Conservation (phyloP, 352 stramenopile species). For the Phytophthora sojae region DNA sequence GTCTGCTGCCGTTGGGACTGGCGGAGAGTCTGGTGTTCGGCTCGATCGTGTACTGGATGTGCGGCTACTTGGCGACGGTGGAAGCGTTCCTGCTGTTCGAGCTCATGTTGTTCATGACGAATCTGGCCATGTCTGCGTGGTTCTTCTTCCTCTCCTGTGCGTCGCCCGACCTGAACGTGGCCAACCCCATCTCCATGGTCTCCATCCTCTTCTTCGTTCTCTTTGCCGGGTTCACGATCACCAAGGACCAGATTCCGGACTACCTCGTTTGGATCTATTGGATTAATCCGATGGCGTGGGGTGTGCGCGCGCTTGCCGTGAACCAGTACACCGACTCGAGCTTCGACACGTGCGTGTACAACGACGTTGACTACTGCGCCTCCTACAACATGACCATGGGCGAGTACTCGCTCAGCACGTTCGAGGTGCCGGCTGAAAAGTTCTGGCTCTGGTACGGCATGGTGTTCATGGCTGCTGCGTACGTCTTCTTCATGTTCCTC, state of each 20-base stretch:
- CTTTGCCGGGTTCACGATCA: slow-evolving; percentile 15
- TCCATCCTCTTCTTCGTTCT: slow-evolving; percentile 20
- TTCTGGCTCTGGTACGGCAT: slow-evolving; percentile 22
- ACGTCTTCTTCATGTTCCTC: slow-evolving; percentile 16
- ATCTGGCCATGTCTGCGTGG: slow-evolving; percentile 34
- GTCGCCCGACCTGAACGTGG: slow-evolving; percentile 25
- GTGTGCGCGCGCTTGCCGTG: slow-evolving; percentile 16
- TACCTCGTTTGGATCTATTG: slow-evolving; percentile 23
- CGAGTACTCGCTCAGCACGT: slow-evolving; percentile 8
- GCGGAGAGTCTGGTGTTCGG: slow-evolving; percentile 72
- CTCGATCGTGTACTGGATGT: slow-evolving; percentile 58
- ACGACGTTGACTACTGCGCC: slow-evolving; percentile 7
- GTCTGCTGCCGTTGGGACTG: slow-evolving; percentile 42
- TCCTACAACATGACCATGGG: slow-evolving; percentile 4
- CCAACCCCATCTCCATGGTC: slow-evolving; percentile 21
- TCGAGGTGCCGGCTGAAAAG: slow-evolving; percentile 21
- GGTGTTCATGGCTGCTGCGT: slow-evolving; percentile 9
- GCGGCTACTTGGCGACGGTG: slow-evolving; percentile 44
- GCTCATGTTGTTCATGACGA: slow-evolving; percentile 54
- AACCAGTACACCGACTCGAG: slow-evolving; percentile 19
- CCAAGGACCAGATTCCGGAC: slow-evolving; percentile 16
- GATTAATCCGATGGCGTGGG: slow-evolving; percentile 15
- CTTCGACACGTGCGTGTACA: slow-evolving; percentile 13
- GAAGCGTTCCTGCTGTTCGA: slow-evolving; percentile 34
- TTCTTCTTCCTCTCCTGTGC: slow-evolving; percentile 37